Evolutionary conservation across 2,329 filamentous ascomycete genomes (phyloP), one percentile per base, ranked within the genome.

Genomic region (Mariannaea sp.): DNA sequence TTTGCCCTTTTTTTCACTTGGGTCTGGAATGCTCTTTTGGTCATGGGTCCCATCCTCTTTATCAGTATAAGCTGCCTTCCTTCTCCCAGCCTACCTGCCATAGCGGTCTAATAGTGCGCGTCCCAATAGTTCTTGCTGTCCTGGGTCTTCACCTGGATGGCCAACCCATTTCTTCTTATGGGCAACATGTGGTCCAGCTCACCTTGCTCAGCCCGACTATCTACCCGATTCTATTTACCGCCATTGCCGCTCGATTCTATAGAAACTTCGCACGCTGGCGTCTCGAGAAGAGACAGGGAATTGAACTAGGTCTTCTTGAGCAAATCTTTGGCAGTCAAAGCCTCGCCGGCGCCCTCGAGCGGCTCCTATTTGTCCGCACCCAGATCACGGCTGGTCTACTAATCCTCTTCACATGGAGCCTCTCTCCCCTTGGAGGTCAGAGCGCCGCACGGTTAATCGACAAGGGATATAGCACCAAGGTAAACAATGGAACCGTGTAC

Each of bases 261-360:
- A 55, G 44, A 7, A 49, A 45, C 0, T 2, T 59, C 1, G 51
- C 57, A 1, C 47, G 51, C 1, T 58, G 57, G 55, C 35, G 16
- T 4, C 5, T 57, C 4, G 54, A 59, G 22, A 43, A 42, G 4
- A 42, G 17, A 1, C 16, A 35, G 1, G 57, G 54, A 12, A 47
- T 59, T 7, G 33, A 27, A 1, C n/a, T 59, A 1, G 57, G 16
- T 0, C 38, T 43, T 0, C 57, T 59, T 3, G 57, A 59, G 17
- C 54, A 59, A 14, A 26, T 57, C 2, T 55, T 49, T n/a, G 54
- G 54, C 2, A 59, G 57, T 16, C 57, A 57, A 13, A 59, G 41
- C 3, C 46, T 59, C 6, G 57, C 57, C 0, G 43, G 49, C 1
- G 43, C 55, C 0, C 2, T 59, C 0, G 57, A 57, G 5, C 27